Percentiles rank a stretch among this genome's conserved stretches.
Conservation (phyloP, 1,284 basidiomycete species). For the Inonotus hispidus region DNA sequence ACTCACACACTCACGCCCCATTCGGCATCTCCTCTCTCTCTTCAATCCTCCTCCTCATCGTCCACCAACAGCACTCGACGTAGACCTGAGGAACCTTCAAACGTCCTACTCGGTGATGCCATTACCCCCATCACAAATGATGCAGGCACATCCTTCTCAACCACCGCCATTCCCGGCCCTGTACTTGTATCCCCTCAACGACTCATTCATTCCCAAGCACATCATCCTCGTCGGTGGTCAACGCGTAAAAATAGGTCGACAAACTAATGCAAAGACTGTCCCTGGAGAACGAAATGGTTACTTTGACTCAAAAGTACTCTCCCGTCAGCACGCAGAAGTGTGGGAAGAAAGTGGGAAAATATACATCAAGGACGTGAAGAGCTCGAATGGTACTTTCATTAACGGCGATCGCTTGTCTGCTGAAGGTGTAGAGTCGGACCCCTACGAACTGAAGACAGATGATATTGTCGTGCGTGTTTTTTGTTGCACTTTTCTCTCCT, state of each 20-base stretch:
- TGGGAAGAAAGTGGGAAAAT: conserved; percentile 95
- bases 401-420: conserved; percentile 89
- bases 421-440: conserved; percentile 90
- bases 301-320: conserved; percentile 96
- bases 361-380: conserved; percentile 98
- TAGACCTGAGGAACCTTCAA: neutral
- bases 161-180: conserved; percentile 57
- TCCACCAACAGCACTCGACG: conserved; percentile 7
- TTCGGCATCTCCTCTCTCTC: neutral
- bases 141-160: conserved; percentile 24
- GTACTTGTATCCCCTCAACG: conserved; percentile 93
- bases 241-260: conserved; percentile 93
- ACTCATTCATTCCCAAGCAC: conserved; percentile 95
- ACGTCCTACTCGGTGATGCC: conserved; percentile 20
- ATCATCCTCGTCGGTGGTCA: conserved; percentile 74
- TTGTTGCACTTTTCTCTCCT: neutral
- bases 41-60: neutral
- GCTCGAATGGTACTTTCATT: conserved; percentile 98
- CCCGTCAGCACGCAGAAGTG: conserved; percentile 94
- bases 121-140: conserved; percentile 27
- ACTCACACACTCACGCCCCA: neutral
- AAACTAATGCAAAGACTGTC: conserved; percentile 95
- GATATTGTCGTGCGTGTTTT: conserved; percentile 71
- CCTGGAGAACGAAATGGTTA: conserved; percentile 95
- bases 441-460: conserved; percentile 91